These are phyloP conservation scores for Tilletiopsis washingtonensis DNA, from an alignment of 1,284 basidiomycete species.

Conservation along the genomic window DNA sequence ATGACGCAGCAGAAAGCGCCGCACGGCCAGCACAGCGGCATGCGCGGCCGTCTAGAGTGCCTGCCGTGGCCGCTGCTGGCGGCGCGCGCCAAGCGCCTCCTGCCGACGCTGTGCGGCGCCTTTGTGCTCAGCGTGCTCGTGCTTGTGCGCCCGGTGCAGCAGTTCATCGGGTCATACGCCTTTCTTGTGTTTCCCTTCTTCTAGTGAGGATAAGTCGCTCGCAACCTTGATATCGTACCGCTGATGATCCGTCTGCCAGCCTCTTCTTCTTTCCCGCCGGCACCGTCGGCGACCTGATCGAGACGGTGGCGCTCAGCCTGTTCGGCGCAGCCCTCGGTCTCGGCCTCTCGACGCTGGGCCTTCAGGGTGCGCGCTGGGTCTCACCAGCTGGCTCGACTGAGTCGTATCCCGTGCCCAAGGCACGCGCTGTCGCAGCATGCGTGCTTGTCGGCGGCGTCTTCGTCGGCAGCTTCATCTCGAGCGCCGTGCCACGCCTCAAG, in stretches of 20 bases:
- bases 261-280: constrained; percentile 36
- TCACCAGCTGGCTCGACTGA: constrained; percentile 21
- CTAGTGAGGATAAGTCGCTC: background rate
- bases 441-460: constrained; percentile 25
- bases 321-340: constrained; percentile 17
- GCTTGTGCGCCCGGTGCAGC: background rate
- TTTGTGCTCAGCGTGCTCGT: no score
- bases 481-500: constrained; percentile 28
- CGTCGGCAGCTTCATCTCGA: constrained; percentile 16
- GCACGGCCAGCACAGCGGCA: no score
- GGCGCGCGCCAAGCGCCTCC: no score
- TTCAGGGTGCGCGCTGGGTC: constrained; percentile 27
- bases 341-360: constrained; percentile 18
- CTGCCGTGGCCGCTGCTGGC: no score
- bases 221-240: background rate
- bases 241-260: background rate
- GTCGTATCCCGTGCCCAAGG: constrained; percentile 12
- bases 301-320: constrained; percentile 22
- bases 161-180: background rate
- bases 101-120: no score
- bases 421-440: constrained; percentile 28
- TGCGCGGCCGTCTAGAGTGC: no score
- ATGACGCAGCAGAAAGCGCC: no score
- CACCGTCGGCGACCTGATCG: constrained; percentile 26
- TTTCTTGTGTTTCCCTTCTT: background rate